Conservation (phyloP, 83 land plant genomes). For the Picea abies region DNA sequence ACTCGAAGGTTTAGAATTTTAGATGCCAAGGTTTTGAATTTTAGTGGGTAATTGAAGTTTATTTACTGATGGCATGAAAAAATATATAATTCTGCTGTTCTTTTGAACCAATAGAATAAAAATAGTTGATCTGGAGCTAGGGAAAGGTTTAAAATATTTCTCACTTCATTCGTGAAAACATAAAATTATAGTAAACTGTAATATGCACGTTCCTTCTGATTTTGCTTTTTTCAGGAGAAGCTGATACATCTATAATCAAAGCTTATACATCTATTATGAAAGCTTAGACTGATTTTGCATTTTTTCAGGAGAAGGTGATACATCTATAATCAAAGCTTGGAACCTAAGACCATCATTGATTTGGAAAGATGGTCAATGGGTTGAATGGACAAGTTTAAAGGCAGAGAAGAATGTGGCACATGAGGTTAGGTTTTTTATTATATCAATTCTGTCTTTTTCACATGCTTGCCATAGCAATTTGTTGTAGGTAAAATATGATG, state of each 20-base stretch:
- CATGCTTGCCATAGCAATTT: background rate
- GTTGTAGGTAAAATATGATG: background rate
- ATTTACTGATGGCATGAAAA: background rate
- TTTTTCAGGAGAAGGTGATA: constrained; percentile 64
- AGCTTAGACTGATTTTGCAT: background rate
- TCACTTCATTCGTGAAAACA: background rate
- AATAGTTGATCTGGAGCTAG: background rate
- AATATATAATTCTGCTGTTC: background rate
- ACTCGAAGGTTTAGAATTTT: background rate
- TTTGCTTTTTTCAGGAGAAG: constrained; percentile 46
- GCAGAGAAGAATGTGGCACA: constrained; percentile 8
- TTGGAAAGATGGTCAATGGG: constrained; percentile 85
- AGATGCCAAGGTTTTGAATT: no score
- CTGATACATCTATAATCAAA: constrained; percentile 50
- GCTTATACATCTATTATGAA: constrained; percentile 32
- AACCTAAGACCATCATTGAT: constrained; percentile 76
- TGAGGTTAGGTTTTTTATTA: constrained; percentile 26
- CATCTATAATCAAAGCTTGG: constrained; percentile 59
- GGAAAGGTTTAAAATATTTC: background rate
- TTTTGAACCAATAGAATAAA: background rate
- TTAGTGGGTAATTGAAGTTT: no score
- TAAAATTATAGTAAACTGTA: background rate
- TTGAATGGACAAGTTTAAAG: constrained; percentile 48
- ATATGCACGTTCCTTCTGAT: background rate
- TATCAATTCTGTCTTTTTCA: background rate